These are phyloP conservation scores for Lodderomyces parapsilosis DNA, from an alignment of 1,139 yeast species.

Conservation along the genomic window DNA sequence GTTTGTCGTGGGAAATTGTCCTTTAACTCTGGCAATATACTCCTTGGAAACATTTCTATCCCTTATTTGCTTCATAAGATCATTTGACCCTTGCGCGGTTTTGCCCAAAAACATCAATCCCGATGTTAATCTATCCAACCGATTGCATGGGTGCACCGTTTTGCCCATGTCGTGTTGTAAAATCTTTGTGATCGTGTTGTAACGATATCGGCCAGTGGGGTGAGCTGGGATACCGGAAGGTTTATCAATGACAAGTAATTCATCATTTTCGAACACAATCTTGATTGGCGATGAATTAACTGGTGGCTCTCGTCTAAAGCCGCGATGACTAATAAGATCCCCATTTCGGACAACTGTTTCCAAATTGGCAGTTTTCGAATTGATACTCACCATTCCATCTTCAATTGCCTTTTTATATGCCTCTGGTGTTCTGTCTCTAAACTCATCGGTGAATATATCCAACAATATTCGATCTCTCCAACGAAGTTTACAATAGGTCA, in stretches of 20 bases:
- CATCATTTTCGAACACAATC: conserved; percentile 77
- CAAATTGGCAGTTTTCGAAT: conserved; percentile 59
- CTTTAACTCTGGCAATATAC: conserved; percentile 84
- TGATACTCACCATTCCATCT: conserved; percentile 71
- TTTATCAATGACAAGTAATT: conserved; percentile 82
- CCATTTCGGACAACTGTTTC: conserved; percentile 78
- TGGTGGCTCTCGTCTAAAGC: conserved; percentile 91
- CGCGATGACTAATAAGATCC: conserved; percentile 76
- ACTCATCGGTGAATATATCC: conserved; percentile 81
- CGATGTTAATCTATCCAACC: conserved; percentile 88
- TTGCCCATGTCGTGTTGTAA: conserved; percentile 65
- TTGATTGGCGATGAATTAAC: conserved; percentile 70
- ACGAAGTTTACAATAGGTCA: conserved; percentile 86
- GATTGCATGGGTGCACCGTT: conserved; percentile 82
- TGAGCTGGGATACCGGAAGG: conserved; percentile 97
- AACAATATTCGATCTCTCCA: conserved; percentile 83
- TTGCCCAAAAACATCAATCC: conserved; percentile 94
- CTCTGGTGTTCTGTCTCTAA: conserved; percentile 72
- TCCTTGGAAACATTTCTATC: conserved; percentile 77
- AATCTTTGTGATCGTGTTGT: conserved; percentile 83
- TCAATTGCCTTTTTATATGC: conserved; percentile 70
- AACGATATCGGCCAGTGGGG: conserved; percentile 91
- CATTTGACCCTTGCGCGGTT: conserved; percentile 76
- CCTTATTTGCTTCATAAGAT: conserved; percentile 69
- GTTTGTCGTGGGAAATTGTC: conserved; percentile 65